Percentiles rank a stretch among this genome's conserved stretches.
These are phyloP conservation scores for Inonotus obliquus DNA, from an alignment of 1,284 basidiomycete genomes.

Conservation along the genomic window DNA sequence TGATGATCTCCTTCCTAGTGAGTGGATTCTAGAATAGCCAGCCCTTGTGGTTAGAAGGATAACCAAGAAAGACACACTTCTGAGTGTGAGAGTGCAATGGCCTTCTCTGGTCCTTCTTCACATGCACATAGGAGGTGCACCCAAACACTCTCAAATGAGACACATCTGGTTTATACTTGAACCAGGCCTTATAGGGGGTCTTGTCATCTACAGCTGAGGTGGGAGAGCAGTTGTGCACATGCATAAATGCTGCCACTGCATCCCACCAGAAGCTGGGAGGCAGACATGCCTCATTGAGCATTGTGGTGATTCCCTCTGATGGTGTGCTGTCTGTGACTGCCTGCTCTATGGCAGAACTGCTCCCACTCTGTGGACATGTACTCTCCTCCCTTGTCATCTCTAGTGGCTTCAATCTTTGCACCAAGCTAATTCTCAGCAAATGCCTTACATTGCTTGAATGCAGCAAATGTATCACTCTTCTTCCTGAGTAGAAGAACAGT, in stretches of 20 bases:
- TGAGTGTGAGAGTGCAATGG: too few species aligned
- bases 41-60: too few species aligned
- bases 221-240: too few species aligned
- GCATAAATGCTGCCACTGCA: not conserved
- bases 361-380: slow-evolving; percentile 23
- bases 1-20: slow-evolving; percentile 23
- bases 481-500: slow-evolving; percentile 19
- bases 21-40: too few species aligned
- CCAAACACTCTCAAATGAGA: too few species aligned
- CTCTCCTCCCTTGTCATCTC: slow-evolving; percentile 27
- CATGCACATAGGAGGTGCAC: too few species aligned
- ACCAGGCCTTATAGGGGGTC: too few species aligned
- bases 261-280: not conserved
- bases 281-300: too few species aligned
- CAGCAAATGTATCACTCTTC: slow-evolving; percentile 22
- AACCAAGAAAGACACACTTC: too few species aligned
- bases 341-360: not conserved
- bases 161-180: too few species aligned
- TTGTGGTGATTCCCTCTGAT: slow-evolving; percentile 3
- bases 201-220: too few species aligned
- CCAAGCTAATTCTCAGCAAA: slow-evolving; percentile 23
- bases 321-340: slow-evolving; percentile 6
- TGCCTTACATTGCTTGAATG: slow-evolving; percentile 24
- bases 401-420: slow-evolving; percentile 21
- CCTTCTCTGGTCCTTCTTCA: too few species aligned